Evolutionary conservation across 208 protist species (phyloP).

Genomic region (Phytomonas sp.): DNA sequence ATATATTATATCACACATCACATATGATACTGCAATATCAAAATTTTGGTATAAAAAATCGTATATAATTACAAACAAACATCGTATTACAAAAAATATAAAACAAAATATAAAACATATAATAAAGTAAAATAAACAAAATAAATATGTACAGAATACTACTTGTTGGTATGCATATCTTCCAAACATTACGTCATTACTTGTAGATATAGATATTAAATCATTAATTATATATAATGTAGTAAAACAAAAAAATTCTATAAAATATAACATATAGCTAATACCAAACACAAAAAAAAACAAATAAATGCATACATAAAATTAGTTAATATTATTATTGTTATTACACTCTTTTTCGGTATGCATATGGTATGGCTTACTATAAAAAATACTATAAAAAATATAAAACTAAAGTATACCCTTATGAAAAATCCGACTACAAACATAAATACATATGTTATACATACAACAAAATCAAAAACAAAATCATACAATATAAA

Average conservation of each 20-base stretch:
- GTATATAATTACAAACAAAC: conserved; percentile 80
- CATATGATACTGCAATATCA: conserved; percentile 74
- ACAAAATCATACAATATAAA: conserved; percentile 89
- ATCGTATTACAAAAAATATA: conserved; percentile 86
- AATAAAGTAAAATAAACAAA: conserved; percentile 88
- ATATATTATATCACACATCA: conserved; percentile 74
- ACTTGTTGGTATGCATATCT: conserved; percentile 45
- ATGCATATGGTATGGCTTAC: background rate
- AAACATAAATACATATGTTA: conserved; percentile 86
- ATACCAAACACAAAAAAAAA: conserved; percentile 85
- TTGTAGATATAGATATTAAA: conserved; percentile 72
- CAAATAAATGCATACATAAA: conserved; percentile 83
- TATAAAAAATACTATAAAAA: conserved; percentile 82
- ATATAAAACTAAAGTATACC: conserved; percentile 87
- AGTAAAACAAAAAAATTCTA: conserved; percentile 73
- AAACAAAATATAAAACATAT: conserved; percentile 87
- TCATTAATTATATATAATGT: conserved; percentile 70
- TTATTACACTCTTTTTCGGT: conserved; percentile 29
- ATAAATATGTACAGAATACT: conserved; percentile 80
- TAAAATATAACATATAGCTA: conserved; percentile 70
- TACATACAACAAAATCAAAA: conserved; percentile 86
- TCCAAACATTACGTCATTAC: conserved; percentile 40
- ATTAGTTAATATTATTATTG: conserved; percentile 63
- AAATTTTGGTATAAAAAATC: conserved; percentile 90
- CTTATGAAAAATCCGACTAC: conserved; percentile 83